These are phyloP conservation scores for Colletotrichum sp. DNA, from an alignment of 2,329 filamentous ascomycete genomes.

Conservation along the genomic window DNA sequence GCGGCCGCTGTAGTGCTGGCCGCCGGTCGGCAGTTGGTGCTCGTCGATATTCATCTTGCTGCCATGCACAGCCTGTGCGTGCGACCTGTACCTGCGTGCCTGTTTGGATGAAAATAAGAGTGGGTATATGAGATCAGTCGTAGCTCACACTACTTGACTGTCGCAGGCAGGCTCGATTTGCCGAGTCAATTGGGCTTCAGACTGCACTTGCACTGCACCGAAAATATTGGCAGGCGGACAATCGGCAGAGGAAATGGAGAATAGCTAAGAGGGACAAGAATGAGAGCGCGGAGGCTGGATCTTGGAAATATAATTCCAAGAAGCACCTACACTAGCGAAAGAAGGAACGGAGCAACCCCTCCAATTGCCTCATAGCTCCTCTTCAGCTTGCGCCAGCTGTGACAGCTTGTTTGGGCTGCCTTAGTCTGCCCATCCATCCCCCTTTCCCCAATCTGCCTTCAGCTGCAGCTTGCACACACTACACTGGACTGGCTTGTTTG, in stretches of 20 bases:
- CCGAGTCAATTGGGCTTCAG: background rate
- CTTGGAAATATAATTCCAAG: background rate
- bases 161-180: background rate
- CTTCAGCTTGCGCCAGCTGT: background rate
- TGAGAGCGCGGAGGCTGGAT: background rate
- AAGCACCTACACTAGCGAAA: background rate
- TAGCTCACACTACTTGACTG: background rate
- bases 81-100: background rate
- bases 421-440: background rate
- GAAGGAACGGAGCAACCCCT: background rate
- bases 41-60: slow-evolving; percentile 43
- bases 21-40: slow-evolving; percentile 47
- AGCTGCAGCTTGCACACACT: slow-evolving; percentile 12
- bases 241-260: background rate
- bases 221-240: slow-evolving; percentile 3
- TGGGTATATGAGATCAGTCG: background rate
- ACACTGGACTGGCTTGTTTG: background rate
- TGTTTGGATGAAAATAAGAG: background rate
- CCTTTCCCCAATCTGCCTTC: background rate
- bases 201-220: background rate
- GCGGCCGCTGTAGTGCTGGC: slow-evolving; percentile 78
- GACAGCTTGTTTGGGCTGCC: background rate
- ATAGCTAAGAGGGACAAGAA: background rate
- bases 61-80: slow-evolving; percentile 6
- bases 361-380: slow-evolving; percentile 22